Evolutionary conservation across 2,329 filamentous ascomycete species (phyloP), one percentile per base, ranked within the genome.

Genomic region (Aureobasidium sp.): DNA sequence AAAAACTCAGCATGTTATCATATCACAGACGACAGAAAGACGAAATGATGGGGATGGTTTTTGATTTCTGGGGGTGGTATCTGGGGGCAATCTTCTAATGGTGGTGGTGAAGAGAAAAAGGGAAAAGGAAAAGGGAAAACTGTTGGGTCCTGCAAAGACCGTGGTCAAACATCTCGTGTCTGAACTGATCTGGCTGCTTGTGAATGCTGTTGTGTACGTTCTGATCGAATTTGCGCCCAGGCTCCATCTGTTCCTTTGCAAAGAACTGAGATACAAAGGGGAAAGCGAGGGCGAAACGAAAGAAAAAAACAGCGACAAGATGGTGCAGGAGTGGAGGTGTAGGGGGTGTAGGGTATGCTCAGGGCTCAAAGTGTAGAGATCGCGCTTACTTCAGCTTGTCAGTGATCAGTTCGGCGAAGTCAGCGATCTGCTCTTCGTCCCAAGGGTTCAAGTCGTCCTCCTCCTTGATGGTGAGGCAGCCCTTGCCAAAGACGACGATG

Each of bases 301-400:
- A 24, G 33, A 15, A 52, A 27, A 37, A 17, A 40, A 5, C 35
- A 40, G 19, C 29, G 14, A 40, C 33, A 37, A 47, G 60, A 61
- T 60, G 63, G 62, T 54, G 37, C 42, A 27, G 39, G 48, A 33
- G 5, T 40, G 11, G 8, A 11, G 7, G 12, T 24, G 19, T 22
- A 12, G 19, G 33, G 33, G 45, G n/a, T 35, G 40, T 24, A 44
- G 8, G 58, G 48, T 42, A 11, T 33, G n/a, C 9, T 14, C 0
- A 31, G 11, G 19, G 17, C 17, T 45, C 17, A 17, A 24, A 57
- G 35, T 35, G 15, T 40, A 29, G 40, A 17, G 52, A 47, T 37
- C n/a, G 48, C 37, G 66, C 71, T 72, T 64, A 74, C 72, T 68
- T 71, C 37, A 73, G 49, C 64, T 70, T 72, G 1, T 47, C 63